Base-by-base conservation (phyloP, 2,329 filamentous ascomycete species). In the Scedosporium aurantiacum region DNA sequence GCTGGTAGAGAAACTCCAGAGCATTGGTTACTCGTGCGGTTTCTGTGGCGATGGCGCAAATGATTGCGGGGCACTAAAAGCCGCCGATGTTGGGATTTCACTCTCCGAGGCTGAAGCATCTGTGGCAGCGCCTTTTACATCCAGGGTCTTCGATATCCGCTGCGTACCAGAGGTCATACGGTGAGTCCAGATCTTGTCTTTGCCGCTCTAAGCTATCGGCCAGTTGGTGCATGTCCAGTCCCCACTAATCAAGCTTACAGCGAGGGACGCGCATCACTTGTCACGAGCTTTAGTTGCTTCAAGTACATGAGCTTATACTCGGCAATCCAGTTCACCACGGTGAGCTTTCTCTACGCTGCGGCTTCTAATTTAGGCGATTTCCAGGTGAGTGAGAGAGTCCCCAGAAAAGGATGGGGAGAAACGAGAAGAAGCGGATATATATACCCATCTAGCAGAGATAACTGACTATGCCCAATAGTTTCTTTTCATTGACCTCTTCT, bases 281-380 rank as follows among this genome's bases (percentile, higher is more conserved):
- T 97, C n/a, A 99, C 94, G 12, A 96, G 91, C 74, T 99, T 99
- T 77, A 95, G 90, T 76, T 99, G 94, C 77, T 99, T 99, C 82
- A 99, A 97, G 78, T 99, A 96, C 75, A 99, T 99, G 95, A 95
- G 90, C 68, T 76, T 99, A 66, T 99, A 99, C 78, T 97, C 92
- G 2, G 93, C 94, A n/a, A 99, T 99, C 66, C 94, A 99, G 73
- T 99, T 99, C 77, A 96, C 91, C 6, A 91, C 90, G 0, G 95
- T 99, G 69, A 96, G 89, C 80, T 97, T 99, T 71, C 81, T 99
- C 16, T 99, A 99, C 73, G 90, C 91, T 5, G 91, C 87, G 6
- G 95, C 89, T 10, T 96, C 90, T 7, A 99, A 99, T 70, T 79
- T 99, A 5, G 95, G 94, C 58, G 94, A 99, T 72, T 97, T 99